Conservation (phyloP, 805 yeast genomes). For the Monosporozyma servazzii region DNA sequence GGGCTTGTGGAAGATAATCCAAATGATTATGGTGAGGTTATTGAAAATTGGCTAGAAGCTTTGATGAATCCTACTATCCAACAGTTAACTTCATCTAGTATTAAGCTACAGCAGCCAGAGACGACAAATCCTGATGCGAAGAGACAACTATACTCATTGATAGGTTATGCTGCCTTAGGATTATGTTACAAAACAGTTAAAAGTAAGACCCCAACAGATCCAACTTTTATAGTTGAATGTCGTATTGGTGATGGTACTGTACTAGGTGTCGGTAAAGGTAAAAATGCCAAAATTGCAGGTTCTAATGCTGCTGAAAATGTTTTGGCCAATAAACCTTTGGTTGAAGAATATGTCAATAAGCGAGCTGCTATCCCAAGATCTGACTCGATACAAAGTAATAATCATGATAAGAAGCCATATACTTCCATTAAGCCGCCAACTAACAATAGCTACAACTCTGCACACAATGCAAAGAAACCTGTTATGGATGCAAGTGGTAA, state of each 20-base stretch:
- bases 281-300: slow-evolving; percentile 69
- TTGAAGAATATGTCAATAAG: slow-evolving; percentile 54
- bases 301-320: slow-evolving; percentile 79
- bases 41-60: slow-evolving; percentile 48
- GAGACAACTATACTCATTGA: slow-evolving; percentile 61
- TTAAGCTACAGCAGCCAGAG: slow-evolving; percentile 25
- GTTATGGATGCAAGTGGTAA: slow-evolving; percentile 7
- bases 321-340: slow-evolving; percentile 43
- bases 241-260: slow-evolving; percentile 49
- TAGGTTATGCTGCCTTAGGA: slow-evolving; percentile 64
- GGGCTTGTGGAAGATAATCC: slow-evolving; percentile 56
- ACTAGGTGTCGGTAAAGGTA: slow-evolving; percentile 66
- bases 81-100: slow-evolving; percentile 14
- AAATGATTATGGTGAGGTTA: slow-evolving; percentile 36
- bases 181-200: slow-evolving; percentile 47
- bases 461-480: neutral
- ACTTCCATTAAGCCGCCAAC: neutral
- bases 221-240: slow-evolving; percentile 54
- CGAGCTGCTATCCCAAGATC: slow-evolving; percentile 47
- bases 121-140: slow-evolving; percentile 60
- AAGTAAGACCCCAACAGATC: slow-evolving; percentile 29
- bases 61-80: slow-evolving; percentile 41
- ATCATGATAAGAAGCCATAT: neutral
- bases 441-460: neutral
- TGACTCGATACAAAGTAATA: slow-evolving; percentile 21